phyloP scores from a whole-genome alignment of 179 eudicot species.

The Beta macrorhiza region DNA sequence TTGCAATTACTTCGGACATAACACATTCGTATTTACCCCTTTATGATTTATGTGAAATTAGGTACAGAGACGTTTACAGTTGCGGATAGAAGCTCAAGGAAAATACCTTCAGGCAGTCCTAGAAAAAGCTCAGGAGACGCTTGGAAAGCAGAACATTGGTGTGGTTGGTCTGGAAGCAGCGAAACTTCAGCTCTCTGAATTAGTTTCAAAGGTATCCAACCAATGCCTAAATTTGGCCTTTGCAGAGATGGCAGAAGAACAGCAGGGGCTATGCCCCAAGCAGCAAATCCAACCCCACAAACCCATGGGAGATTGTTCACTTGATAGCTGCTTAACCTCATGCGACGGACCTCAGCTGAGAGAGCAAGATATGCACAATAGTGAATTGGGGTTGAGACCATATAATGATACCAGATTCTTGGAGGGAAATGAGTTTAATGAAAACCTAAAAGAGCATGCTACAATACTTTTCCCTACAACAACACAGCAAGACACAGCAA shows the following conservation, averaged over 20 bases:
- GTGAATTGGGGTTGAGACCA: conserved; percentile 42
- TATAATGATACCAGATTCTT: conserved; percentile 32
- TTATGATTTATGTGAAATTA: conserved; percentile 25
- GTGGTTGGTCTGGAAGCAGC: conserved; percentile 74
- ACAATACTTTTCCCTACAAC: conserved; percentile 33
- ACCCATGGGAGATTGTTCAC: conserved; percentile 54
- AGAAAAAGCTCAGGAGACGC: conserved; percentile 90
- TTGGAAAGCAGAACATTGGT: conserved; percentile 70
- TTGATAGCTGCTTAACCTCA: conserved; percentile 78
- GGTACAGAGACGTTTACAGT: conserved; percentile 91
- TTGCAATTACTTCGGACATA: not conserved
- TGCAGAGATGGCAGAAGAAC: conserved; percentile 56
- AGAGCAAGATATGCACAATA: conserved; percentile 56
- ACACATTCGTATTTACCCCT: conserved; percentile 9
- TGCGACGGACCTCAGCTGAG: conserved; percentile 53
- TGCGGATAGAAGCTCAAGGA: conserved; percentile 93
- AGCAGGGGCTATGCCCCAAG: conserved; percentile 36
- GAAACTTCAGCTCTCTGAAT: conserved; percentile 73
- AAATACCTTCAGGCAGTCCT: conserved; percentile 84
- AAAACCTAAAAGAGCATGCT: conserved; percentile 35
- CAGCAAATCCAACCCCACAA: conserved; percentile 51
- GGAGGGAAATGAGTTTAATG: conserved; percentile 33
- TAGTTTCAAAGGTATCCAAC: conserved; percentile 69
- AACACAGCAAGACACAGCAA: conserved; percentile 27
- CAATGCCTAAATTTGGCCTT: conserved; percentile 61